Conservation (phyloP, 2,329 filamentous ascomycete genomes). For the Bipolaris gigantea region DNA sequence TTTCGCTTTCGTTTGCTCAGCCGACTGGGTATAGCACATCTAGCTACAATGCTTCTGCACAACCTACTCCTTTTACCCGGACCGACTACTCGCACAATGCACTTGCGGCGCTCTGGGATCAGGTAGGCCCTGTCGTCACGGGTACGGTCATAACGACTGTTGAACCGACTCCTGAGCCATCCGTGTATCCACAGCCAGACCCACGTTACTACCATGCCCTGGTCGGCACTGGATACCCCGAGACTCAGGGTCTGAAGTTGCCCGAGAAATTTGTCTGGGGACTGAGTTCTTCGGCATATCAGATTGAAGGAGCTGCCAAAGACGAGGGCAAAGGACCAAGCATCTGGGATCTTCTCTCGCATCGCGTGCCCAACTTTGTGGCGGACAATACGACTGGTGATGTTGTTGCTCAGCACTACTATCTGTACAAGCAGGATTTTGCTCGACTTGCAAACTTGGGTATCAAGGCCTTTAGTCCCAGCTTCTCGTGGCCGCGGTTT, state of each 20-base stretch:
- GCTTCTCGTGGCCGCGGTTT: constrained; percentile 46
- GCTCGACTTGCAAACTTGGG: constrained; percentile 43
- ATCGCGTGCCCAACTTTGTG: constrained; percentile 47
- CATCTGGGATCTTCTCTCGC: constrained; percentile 51
- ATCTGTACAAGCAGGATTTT: constrained; percentile 50
- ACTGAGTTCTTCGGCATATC: constrained; percentile 46
- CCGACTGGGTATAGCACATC: constrained; percentile 43
- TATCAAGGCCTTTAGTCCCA: constrained; percentile 37
- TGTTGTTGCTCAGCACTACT: constrained; percentile 48
- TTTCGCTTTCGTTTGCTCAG: constrained; percentile 31
- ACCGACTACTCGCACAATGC: constrained; percentile 53
- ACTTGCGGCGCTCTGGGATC: constrained; percentile 51
- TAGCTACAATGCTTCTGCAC: constrained; percentile 49
- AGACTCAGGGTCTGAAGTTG: constrained; percentile 44
- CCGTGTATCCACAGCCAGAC: constrained; percentile 44
- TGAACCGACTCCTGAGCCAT: constrained; percentile 48
- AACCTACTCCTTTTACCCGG: constrained; percentile 49
- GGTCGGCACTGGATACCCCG: constrained; percentile 41
- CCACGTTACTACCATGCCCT: constrained; percentile 47
- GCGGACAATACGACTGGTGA: constrained; percentile 48
- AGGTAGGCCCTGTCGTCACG: constrained; percentile 48
- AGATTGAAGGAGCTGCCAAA: constrained; percentile 50
- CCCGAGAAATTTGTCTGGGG: constrained; percentile 50
- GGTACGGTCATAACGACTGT: constrained; percentile 50
- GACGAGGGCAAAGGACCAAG: constrained; percentile 49